Evolutionary conservation across 2,329 filamentous ascomycete species (phyloP), one percentile per base, ranked within the genome.

Genomic region (Bertia moriformis): DNA sequence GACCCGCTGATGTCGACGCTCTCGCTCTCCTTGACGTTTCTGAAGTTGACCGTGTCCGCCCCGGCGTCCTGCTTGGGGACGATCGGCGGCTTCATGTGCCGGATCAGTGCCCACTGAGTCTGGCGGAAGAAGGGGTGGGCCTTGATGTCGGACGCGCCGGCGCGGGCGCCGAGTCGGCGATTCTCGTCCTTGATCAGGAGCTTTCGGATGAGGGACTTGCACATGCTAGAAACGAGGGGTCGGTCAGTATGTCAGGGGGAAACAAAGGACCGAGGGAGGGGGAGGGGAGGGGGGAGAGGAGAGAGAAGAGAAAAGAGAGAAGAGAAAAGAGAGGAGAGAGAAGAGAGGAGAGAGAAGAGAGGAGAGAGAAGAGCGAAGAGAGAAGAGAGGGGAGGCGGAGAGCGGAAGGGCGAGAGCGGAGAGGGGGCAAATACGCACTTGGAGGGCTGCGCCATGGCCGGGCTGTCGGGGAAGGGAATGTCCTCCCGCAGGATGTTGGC

Each of bases 151-250:
- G 88, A 95, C 5, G 91, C 91, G 44, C 91, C 91, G 2, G 91
- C 91, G 44, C 91, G 83, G 37, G 91, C 93, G 43, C 91, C 91
- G 33, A 98, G 71, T 42, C 91, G 81, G 44, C 88, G 81, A 43
- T 89, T 87, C 60, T 98, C 91, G 49, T 98, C 91, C 60, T 98
- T 98, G 69, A 96, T 96, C 35, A 98, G 70, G 14, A 98, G 72
- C 62, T 98, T 98, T 46, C 91, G 78, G 54, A 98, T 94, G 44
- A 98, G 65, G 3, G 85, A 93, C 63, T 98, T 98, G 69, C 91
- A 98, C 36, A 95, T 72, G 55, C 89, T 95, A 45, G 13, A n/a
- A n/a, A n/a, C n/a, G 19, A 35, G 5, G 13, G 12, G 20, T 4
- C 19, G 39, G 49, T 65, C 51, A 66, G 60, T 41, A 41, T 4